Evolutionary conservation across 768 basidiomycete species (phyloP).

Genomic region (Russula olivacea): DNA sequence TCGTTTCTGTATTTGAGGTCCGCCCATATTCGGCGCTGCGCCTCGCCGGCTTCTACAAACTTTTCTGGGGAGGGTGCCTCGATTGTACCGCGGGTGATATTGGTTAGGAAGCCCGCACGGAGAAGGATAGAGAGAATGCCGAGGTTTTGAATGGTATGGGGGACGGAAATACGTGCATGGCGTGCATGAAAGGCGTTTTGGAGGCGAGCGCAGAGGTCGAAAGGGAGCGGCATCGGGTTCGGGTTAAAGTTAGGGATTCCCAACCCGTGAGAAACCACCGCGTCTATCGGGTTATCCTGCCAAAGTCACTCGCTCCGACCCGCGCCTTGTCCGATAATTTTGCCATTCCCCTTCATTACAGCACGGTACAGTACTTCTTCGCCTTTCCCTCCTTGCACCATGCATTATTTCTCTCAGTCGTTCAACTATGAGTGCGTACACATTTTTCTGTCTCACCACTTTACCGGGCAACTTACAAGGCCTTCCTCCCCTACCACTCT

Average conservation of each 20-base stretch:
- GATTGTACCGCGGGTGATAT: conserved; percentile 72
- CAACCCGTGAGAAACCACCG: not conserved
- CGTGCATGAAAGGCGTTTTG: conserved; percentile 91
- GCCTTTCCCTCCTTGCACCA: too few species aligned
- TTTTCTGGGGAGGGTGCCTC: conserved; percentile 54
- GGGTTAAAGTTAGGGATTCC: not conserved
- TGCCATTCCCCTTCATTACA: not conserved
- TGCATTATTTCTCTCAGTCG: conserved; percentile 86
- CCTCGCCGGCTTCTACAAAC: conserved; percentile 54
- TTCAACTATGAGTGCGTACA: conserved; percentile 74
- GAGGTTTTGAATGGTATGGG: conserved; percentile 84
- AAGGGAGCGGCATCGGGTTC: conserved; percentile 51
- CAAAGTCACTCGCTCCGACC: not conserved
- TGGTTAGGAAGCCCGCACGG: conserved; percentile 81
- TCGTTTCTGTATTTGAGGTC: conserved; percentile 92
- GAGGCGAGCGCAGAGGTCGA: conserved; percentile 83
- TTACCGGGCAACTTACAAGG: conserved; percentile 16
- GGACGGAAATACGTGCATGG: conserved; percentile 67
- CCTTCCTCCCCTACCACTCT: not conserved
- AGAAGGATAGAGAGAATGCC: conserved; percentile 90
- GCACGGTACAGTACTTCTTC: too few species aligned
- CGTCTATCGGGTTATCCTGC: not conserved
- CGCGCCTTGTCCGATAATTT: not conserved
- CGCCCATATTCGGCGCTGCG: conserved; percentile 84
- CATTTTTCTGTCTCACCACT: not conserved